These are phyloP conservation scores for Claviceps cyperi DNA, from an alignment of 2,329 filamentous ascomycete genomes.

Conservation along the genomic window DNA sequence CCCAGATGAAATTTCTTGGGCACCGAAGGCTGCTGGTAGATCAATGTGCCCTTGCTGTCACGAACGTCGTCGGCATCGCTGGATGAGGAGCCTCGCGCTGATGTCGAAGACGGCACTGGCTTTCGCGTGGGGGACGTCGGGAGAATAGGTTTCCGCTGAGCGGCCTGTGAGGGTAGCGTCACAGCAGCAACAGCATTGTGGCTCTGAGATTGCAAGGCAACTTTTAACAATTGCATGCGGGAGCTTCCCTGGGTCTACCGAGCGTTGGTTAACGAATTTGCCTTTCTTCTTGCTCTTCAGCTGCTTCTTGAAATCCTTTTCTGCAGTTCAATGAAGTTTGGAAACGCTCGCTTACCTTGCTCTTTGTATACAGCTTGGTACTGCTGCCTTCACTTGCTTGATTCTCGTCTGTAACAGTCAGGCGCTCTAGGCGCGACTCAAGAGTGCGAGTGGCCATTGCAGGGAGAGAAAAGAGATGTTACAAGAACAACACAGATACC, in stretches of 20 bases:
- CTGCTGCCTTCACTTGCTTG: conserved; percentile 38
- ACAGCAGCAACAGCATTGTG: conserved; percentile 50
- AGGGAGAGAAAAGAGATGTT: not conserved
- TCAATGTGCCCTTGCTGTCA: not conserved
- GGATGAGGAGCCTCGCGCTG: conserved; percentile 21
- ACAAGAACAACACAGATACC: not conserved
- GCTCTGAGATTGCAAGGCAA: conserved; percentile 68
- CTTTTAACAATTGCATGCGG: conserved; percentile 73
- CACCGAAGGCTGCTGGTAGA: conserved; percentile 1
- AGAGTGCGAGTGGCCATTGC: conserved; percentile 61
- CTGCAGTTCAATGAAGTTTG: not conserved
- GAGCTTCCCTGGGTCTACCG: conserved; percentile 35
- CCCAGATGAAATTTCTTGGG: conserved; percentile 21
- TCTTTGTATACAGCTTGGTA: conserved; percentile 46
- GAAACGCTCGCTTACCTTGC: conserved; percentile 47
- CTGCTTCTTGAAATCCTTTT: not conserved
- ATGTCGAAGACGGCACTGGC: conserved; percentile 22
- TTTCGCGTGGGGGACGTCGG: conserved; percentile 39
- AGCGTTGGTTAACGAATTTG: not conserved
- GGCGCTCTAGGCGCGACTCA: conserved; percentile 77
- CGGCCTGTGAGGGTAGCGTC: conserved; percentile 51
- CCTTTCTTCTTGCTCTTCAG: not conserved
- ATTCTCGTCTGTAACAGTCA: conserved; percentile 84
- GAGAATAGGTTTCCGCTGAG: conserved; percentile 35
- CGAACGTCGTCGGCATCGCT: conserved; percentile 40